Evolutionary conservation across 2,329 filamentous ascomycete species (phyloP).

Genomic region (Penicillium brevicompactum): DNA sequence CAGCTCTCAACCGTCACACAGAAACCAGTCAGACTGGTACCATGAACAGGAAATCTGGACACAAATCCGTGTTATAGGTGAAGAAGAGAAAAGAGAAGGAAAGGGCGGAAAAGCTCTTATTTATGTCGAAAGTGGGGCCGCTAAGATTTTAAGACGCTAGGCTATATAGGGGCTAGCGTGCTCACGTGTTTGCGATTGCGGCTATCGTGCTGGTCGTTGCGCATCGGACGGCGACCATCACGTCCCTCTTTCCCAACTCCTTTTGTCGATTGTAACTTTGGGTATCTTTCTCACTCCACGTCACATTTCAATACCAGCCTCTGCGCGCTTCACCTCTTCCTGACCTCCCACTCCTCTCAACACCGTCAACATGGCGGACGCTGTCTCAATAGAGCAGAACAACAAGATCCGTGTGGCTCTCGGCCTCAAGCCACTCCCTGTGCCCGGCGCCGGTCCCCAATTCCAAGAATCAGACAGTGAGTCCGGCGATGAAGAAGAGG

Average conservation of each 20-base stretch:
- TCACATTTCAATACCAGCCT: no score
- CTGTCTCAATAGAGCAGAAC: conserved; percentile 84
- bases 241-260: background rate
- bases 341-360: background rate
- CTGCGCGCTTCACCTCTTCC: background rate
- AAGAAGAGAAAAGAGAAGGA: conserved; percentile 43
- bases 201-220: conserved; percentile 9
- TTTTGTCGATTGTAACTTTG: no score
- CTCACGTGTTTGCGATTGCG: conserved; percentile 18
- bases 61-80: conserved; percentile 71
- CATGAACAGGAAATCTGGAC: conserved; percentile 72
- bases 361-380: conserved; percentile 47
- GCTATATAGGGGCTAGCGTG: background rate
- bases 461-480: conserved; percentile 57
- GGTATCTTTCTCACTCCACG: no score
- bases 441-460: conserved; percentile 66
- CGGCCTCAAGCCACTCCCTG: conserved; percentile 85
- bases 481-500: conserved; percentile 63
- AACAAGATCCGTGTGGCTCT: conserved; percentile 89
- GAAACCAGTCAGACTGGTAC: conserved; percentile 38
- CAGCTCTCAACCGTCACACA: conserved; percentile 75
- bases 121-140: conserved; percentile 15
- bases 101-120: conserved; percentile 38
- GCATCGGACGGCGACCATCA: background rate
- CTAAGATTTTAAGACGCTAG: conserved; percentile 28